Percentiles rank a stretch among this genome's conserved stretches.
Conservation (phyloP, 2,329 filamentous ascomycete species). For the Ceratocystis albifundus region DNA sequence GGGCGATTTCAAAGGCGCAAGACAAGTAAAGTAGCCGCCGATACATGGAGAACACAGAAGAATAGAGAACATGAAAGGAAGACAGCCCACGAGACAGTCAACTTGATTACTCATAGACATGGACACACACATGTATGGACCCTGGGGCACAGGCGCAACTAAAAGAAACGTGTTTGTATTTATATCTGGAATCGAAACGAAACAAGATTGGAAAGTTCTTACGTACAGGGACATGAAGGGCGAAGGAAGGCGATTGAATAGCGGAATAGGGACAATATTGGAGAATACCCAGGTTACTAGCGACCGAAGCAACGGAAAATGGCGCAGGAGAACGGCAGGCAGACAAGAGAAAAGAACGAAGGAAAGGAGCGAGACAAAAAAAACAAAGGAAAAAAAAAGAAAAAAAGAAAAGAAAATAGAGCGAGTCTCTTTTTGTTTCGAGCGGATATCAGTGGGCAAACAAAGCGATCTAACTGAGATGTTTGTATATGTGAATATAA, state of each 20-base stretch:
- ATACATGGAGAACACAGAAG: no score
- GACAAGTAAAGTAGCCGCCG: no score
- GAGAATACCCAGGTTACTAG: no score
- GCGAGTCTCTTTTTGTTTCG: neutral
- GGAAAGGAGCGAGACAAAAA: slow-evolving; percentile 22
- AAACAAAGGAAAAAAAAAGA: slow-evolving; percentile 12
- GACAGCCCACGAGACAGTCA: no score
- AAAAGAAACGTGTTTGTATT: neutral
- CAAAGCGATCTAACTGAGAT: neutral
- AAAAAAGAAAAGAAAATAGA: neutral
- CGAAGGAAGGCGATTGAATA: slow-evolving; percentile 12
- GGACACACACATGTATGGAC: neutral
- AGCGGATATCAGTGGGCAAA: neutral
- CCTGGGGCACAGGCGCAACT: neutral
- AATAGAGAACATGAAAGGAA: no score
- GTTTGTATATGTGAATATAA: slow-evolving; percentile 9
- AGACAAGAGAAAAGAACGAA: slow-evolving; percentile 24
- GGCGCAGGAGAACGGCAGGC: slow-evolving; percentile 24
- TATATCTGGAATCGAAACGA: neutral
- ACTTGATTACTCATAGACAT: no score
- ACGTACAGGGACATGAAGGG: slow-evolving; percentile 7
- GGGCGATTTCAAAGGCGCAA: no score
- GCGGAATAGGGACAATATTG: slow-evolving; percentile 2
- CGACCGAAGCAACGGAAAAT: slow-evolving; percentile 14
- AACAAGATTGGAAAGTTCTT: neutral